Conservation (phyloP, 805 yeast genomes). For the Blastobotrys peoriensis region DNA sequence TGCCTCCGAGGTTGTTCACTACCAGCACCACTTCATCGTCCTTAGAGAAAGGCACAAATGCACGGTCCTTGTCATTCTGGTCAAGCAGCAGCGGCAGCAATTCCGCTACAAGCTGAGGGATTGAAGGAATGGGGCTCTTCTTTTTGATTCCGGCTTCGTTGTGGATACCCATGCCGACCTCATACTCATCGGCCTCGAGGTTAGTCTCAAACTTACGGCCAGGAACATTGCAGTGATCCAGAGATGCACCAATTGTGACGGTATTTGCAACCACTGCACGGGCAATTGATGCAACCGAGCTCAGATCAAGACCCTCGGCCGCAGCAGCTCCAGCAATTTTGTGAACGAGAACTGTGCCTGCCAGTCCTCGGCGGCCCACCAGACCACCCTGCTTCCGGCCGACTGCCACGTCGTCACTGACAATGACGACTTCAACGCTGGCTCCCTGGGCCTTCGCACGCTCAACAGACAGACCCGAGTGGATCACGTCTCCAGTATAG, state of each 20-base stretch:
- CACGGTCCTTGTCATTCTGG: slow-evolving; percentile 64
- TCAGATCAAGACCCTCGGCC: slow-evolving; percentile 37
- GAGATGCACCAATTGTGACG: slow-evolving; percentile 84
- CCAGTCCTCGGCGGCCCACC: slow-evolving; percentile 91
- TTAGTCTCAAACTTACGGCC: slow-evolving; percentile 57
- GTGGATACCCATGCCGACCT: slow-evolving; percentile 93
- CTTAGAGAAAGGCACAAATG: slow-evolving; percentile 62
- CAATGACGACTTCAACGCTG: slow-evolving; percentile 64
- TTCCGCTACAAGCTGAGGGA: slow-evolving; percentile 51
- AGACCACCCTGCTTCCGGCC: slow-evolving; percentile 78
- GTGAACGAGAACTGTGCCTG: slow-evolving; percentile 85
- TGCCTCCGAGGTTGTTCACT: slow-evolving; percentile 85
- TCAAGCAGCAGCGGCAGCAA: slow-evolving; percentile 60
- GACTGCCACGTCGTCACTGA: slow-evolving; percentile 91
- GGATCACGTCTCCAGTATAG: slow-evolving; percentile 91
- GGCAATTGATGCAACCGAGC: slow-evolving; percentile 54
- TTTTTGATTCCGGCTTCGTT: slow-evolving; percentile 83
- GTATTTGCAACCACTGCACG: slow-evolving; percentile 52
- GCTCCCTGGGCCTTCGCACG: slow-evolving; percentile 75
- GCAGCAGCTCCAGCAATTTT: slow-evolving; percentile 76
- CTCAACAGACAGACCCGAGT: slow-evolving; percentile 88
- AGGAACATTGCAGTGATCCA: slow-evolving; percentile 87
- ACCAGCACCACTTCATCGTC: slow-evolving; percentile 56
- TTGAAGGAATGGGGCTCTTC: slow-evolving; percentile 60
- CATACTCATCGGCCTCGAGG: slow-evolving; percentile 61